Conservation (phyloP, 2,329 filamentous ascomycete genomes). For the Neofusicoccum laricinum region DNA sequence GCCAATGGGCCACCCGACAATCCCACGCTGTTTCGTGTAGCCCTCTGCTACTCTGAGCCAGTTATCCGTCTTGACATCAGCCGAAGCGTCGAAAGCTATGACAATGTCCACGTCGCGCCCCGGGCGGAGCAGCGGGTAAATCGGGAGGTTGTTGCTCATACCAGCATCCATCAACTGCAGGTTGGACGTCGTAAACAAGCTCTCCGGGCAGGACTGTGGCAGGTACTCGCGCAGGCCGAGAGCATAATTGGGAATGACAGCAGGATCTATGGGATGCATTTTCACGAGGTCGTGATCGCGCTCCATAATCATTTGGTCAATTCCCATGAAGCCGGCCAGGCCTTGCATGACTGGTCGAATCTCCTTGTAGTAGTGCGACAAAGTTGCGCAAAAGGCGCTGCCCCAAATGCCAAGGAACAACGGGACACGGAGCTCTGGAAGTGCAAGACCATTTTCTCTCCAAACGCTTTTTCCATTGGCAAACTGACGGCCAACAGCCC, state of each 20-base stretch:
- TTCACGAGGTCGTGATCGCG: conserved; percentile 82
- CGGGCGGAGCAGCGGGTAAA: conserved; percentile 87
- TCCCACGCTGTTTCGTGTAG: conserved; percentile 82
- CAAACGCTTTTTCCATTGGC: conserved; percentile 65
- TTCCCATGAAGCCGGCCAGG: conserved; percentile 68
- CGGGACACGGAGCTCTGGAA: conserved; percentile 82
- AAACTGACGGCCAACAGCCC: conserved; percentile 85
- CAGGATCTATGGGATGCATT: conserved; percentile 91
- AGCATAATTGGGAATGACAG: conserved; percentile 84
- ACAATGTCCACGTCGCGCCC: conserved; percentile 86
- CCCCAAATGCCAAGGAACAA: conserved; percentile 93
- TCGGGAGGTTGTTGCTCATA: conserved; percentile 97
- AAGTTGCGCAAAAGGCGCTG: conserved; percentile 90
- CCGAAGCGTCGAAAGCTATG: conserved; percentile 90
- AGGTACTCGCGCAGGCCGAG: conserved; percentile 76
- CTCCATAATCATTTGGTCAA: conserved; percentile 80
- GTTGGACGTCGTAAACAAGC: conserved; percentile 67
- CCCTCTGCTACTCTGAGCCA: conserved; percentile 95
- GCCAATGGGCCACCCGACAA: conserved; percentile 92
- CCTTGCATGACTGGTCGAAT: conserved; percentile 77
- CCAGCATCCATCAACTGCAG: conserved; percentile 81
- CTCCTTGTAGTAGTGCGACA: conserved; percentile 95
- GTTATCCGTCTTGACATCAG: conserved; percentile 90
- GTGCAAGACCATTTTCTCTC: conserved; percentile 62
- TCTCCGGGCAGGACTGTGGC: conserved; percentile 73